Evolutionary conservation across 2,329 filamentous ascomycete species (phyloP).

Genomic region (Dothistroma pini): DNA sequence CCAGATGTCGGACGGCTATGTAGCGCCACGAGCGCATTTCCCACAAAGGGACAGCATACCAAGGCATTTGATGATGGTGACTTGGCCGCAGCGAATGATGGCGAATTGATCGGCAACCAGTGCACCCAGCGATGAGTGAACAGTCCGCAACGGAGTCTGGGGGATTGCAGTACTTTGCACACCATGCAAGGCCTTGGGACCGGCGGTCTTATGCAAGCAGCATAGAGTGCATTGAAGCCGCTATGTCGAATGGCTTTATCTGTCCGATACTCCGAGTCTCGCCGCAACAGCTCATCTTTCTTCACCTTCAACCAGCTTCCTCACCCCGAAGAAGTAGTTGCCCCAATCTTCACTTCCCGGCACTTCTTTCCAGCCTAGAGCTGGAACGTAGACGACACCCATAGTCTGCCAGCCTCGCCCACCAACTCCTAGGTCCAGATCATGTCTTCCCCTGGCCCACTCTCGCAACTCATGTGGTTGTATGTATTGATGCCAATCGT

Average conservation of each 20-base stretch:
- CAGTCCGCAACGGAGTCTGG: no score
- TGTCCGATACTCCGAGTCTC: background rate
- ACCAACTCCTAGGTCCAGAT: conserved; percentile 53
- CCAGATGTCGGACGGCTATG: background rate
- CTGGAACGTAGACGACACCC: conserved; percentile 88
- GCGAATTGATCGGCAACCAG: no score
- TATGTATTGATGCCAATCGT: conserved; percentile 96
- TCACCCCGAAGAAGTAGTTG: conserved; percentile 94
- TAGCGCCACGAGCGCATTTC: background rate
- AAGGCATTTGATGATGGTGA: no score
- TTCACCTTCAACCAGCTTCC: conserved; percentile 43
- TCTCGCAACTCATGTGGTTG: conserved; percentile 71
- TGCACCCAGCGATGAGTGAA: no score
- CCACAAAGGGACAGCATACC: no score
- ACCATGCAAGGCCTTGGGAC: no score
- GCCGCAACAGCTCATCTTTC: background rate
- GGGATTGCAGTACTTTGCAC: no score
- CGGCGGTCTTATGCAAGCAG: no score
- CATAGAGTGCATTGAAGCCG: no score
- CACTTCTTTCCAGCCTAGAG: conserved; percentile 83
- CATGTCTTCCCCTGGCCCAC: conserved; percentile 43
- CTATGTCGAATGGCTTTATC: background rate
- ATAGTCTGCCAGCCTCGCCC: conserved; percentile 67
- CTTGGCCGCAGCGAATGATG: no score
- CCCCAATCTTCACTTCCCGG: conserved; percentile 77